Percentiles rank a stretch among this genome's conserved stretches.
These are phyloP conservation scores for Neonectria faginata DNA, from an alignment of 2,329 filamentous ascomycete species.

Conservation along the genomic window DNA sequence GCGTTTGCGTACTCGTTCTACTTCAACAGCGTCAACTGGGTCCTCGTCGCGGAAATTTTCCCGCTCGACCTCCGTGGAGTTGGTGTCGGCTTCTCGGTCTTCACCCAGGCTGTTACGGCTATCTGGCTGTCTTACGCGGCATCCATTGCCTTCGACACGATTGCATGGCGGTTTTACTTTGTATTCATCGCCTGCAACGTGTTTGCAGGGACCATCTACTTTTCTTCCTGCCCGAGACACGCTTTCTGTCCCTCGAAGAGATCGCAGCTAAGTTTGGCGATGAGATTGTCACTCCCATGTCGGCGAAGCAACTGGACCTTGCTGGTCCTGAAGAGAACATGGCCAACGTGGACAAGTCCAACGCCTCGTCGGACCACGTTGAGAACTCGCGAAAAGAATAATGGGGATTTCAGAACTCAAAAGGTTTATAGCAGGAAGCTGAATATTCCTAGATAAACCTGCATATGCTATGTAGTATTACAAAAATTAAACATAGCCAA, in stretches of 20 bases:
- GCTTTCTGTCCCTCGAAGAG: constrained; percentile 49
- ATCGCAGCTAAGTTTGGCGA: constrained; percentile 51
- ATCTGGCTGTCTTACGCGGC: constrained; percentile 49
- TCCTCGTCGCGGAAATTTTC: constrained; percentile 47
- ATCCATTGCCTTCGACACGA: constrained; percentile 44
- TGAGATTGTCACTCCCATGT: constrained; percentile 20
- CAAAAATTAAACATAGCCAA: too few relatives aligned
- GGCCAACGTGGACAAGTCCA: constrained; percentile 9
- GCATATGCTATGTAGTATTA: neutral
- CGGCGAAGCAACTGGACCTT: constrained; percentile 14
- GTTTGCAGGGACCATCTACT: constrained; percentile 47
- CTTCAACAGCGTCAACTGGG: constrained; percentile 50
- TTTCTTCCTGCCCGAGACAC: constrained; percentile 52
- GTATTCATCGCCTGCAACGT: constrained; percentile 50
- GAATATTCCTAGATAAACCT: neutral
- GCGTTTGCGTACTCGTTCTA: constrained; percentile 47
- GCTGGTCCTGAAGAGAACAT: neutral
- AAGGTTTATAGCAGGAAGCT: neutral
- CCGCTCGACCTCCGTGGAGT: constrained; percentile 44
- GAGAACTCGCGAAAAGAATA: constrained; percentile 8
- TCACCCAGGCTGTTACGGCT: constrained; percentile 45
- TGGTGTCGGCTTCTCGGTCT: constrained; percentile 44
- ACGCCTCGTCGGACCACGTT: constrained; percentile 17
- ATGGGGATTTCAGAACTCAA: neutral
- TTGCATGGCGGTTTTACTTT: constrained; percentile 49